Evolutionary conservation across 805 yeast genomes (phyloP), one percentile per base, ranked within the genome.

Genomic region (Brettanomyces sp.): DNA sequence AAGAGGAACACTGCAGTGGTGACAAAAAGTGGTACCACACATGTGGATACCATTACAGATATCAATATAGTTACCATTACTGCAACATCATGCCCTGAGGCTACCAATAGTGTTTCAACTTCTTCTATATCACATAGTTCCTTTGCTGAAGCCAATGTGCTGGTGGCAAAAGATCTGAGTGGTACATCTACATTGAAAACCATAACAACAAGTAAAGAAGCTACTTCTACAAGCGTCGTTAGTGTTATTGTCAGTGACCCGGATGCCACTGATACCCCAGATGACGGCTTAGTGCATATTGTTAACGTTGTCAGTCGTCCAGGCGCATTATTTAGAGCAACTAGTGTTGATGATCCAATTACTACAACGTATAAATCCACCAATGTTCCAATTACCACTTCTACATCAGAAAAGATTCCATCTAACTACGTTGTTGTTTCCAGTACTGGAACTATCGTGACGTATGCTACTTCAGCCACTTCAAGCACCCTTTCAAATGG

Each of bases 381-480:
- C 25, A 30, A 28, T n/a, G 43, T 41, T 44, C 9, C 47, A n/a
- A 24, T 22, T n/a, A 28, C 50, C 24, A 35, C 23, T 22, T 8
- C 52, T 21, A 13, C 36, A 23, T n/a, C 38, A 8, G 4, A 43
- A 7, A 12, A 42, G 18, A 9, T 21, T 14, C 36, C 34, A 9
- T 21, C 39, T 18, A 23, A 38, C 8, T 22, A 23, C 35, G 37
- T 18, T 35, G 37, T 18, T n/a, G 14, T 18, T n/a, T 35, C 34
- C 5, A 33, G 43, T 18, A 34, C 43, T 22, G 41, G 39, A 33
- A 6, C 39, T 22, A 25, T 35, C 21, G n/a, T 35, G n/a, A 35
- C 37, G 3, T n/a, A n/a, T 6, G 50, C 57, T 6, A 45, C 59
- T 5, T 43, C 55, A 6, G 44, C 54, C 12, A 41, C 55, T 23